Evolutionary conservation across 805 yeast species (phyloP), one percentile per base, ranked within the genome.

Genomic region (Kuraishia borneana): DNA sequence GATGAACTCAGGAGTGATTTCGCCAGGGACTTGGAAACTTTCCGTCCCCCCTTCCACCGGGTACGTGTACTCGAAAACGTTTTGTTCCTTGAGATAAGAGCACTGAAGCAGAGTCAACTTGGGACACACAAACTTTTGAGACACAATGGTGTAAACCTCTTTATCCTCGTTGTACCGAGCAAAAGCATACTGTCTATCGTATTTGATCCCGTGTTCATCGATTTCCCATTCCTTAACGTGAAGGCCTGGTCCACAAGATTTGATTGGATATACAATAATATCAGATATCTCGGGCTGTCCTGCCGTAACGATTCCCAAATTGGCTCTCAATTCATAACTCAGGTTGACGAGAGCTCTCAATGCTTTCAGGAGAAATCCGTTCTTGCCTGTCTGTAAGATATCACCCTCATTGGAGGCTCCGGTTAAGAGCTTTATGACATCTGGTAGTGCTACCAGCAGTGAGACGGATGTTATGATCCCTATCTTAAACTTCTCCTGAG

Each of bases 261-360:
- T 54, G 33, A 54, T 48, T 1, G 59, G 59, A 33, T 53, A 54
- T 4, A 54, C 37, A 2, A 47, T 36, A 36, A 53, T 33, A 29
- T 43, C 32, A 21, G 48, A 47, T 14, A 54, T 39, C 2, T n/a
- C n/a, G n/a, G n/a, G n/a, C n/a, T n/a, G n/a, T n/a, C n/a, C n/a
- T n/a, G n/a, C n/a, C n/a, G n/a, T n/a, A n/a, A n/a, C n/a, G n/a
- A n/a, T n/a, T n/a, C n/a, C n/a, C n/a, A n/a, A n/a, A n/a, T n/a
- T n/a, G n/a, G n/a, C n/a, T n/a, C n/a, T n/a, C n/a, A n/a, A n/a
- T n/a, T n/a, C n/a, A 16, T 25, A 25, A 16, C 28, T 25, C 16
- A 16, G 6, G 16, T 25, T 25, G 7, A 25, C 13, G 13, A 25
- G 7, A 13, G 13, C 7, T 12, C 28, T 6, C 7, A 25, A 16